Conservation (phyloP, 75 land plant species). For the Selaginella tamariscina region DNA sequence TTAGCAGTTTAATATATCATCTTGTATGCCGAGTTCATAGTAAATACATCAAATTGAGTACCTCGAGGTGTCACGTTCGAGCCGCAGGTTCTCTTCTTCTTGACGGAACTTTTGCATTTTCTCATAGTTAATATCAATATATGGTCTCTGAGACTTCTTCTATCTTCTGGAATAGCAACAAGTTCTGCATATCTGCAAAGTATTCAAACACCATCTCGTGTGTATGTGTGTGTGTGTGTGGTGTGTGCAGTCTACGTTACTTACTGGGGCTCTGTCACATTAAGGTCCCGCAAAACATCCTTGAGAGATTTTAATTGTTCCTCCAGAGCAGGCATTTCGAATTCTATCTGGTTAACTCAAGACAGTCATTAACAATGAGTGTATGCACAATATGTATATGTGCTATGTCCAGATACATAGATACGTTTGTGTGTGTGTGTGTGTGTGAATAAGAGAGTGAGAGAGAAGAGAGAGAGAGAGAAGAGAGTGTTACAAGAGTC, state of each 20-base stretch:
- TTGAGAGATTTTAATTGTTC: slow-evolving; percentile 21
- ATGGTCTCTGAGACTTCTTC: slow-evolving; percentile 21
- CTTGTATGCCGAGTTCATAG: too few relatives aligned
- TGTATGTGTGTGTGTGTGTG: neutral
- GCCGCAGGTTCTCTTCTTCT: slow-evolving; percentile 18
- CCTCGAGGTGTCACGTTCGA: slow-evolving; percentile 26
- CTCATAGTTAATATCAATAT: slow-evolving; percentile 22
- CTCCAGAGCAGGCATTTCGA: slow-evolving; percentile 23
- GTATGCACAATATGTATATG: neutral
- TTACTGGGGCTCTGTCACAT: slow-evolving; percentile 19
- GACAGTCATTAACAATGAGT: neutral
- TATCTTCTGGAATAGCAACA: slow-evolving; percentile 14
- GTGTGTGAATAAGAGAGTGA: neutral
- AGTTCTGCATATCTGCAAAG: slow-evolving; percentile 24
- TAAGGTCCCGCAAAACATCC: slow-evolving; percentile 15
- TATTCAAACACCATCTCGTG: too few relatives aligned
- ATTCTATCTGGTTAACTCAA: slow-evolving; percentile 15
- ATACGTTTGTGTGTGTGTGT: neutral
- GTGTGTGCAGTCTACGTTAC: neutral
- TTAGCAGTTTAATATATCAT: too few relatives aligned
- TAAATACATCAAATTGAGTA: too few relatives aligned
- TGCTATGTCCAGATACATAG: too few relatives aligned
- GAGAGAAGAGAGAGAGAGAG: neutral
- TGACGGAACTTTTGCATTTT: slow-evolving; percentile 14
- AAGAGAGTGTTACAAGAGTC: slow-evolving; percentile 5